phyloP scores from a whole-genome alignment of 148 eudicot genomes.

The Hydrangea macrophylla region DNA sequence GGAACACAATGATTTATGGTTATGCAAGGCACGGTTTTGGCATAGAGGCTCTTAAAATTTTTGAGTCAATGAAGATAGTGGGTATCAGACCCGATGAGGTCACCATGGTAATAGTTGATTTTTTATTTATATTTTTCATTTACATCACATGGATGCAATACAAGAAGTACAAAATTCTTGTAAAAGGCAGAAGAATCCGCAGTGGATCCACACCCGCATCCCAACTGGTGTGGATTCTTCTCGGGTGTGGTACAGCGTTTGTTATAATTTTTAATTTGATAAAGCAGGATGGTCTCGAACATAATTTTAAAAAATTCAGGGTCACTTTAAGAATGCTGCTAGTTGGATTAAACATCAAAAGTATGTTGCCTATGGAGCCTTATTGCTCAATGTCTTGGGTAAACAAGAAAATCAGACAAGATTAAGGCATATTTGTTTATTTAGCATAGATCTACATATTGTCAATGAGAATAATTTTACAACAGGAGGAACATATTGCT shows the following conservation, averaged over 20 bases:
- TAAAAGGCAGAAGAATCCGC: no score
- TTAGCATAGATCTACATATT: not conserved
- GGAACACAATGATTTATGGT: constrained; percentile 47
- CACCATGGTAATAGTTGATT: constrained; percentile 33
- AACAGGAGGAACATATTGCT: not conserved
- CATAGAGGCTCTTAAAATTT: constrained; percentile 31
- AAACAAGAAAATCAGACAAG: no score
- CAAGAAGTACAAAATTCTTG: not conserved
- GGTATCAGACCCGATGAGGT: constrained; percentile 36
- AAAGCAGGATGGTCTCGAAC: no score
- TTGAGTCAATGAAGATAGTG: constrained; percentile 30
- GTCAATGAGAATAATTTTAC: not conserved
- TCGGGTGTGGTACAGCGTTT: no score
- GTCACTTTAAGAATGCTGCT: no score
- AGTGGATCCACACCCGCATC: no score
- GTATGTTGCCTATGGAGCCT: no score
- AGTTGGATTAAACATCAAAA: no score
- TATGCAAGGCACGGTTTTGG: constrained; percentile 50
- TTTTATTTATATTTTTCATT: not conserved
- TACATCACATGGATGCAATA: not conserved
- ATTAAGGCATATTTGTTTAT: not conserved
- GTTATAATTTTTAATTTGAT: no score
- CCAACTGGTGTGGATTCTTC: no score
- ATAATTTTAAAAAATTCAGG: no score
- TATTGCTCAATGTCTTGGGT: no score